Percentiles rank a stretch among this genome's conserved stretches.
phyloP scores from a whole-genome alignment of 768 basidiomycete genomes.

The Lactifluus pinguis region DNA sequence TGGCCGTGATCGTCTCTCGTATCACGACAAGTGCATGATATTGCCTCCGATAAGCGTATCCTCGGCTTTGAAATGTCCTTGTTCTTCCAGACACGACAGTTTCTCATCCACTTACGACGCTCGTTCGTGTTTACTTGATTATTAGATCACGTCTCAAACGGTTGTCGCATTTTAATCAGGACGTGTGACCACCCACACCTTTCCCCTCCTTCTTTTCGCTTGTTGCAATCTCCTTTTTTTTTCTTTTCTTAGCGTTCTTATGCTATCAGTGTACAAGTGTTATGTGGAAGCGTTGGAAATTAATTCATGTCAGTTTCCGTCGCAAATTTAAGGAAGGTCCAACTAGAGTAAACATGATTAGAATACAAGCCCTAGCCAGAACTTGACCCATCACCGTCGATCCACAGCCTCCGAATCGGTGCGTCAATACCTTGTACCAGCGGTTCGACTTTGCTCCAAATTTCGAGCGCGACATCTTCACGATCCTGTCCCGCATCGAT shows the following conservation, averaged over 20 bases:
- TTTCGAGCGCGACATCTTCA: slow-evolving; percentile 42
- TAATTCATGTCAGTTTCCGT: background rate
- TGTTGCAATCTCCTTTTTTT: slow-evolving; percentile 3
- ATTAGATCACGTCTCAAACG: slow-evolving; percentile 1
- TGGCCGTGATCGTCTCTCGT: slow-evolving; percentile 71
- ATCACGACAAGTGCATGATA: slow-evolving; percentile 41
- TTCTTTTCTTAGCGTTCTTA: slow-evolving; percentile 7
- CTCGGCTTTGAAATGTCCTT: background rate
- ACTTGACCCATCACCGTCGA: slow-evolving; percentile 4
- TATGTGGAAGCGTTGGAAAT: slow-evolving; percentile 5
- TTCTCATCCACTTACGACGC: slow-evolving; percentile 15
- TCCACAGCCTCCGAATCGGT: slow-evolving; percentile 48
- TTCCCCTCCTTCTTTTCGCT: background rate
- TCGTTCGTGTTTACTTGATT: slow-evolving; percentile 8
- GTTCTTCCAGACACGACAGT: background rate
- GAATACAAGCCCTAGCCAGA: too few species aligned
- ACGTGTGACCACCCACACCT: slow-evolving; percentile 3
- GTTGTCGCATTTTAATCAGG: slow-evolving; percentile 7
- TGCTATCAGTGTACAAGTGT: slow-evolving; percentile 17
- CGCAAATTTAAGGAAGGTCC: background rate
- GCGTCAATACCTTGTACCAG: slow-evolving; percentile 32
- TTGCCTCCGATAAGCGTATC: background rate
- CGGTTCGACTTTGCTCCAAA: slow-evolving; percentile 46
- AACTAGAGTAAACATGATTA: too few species aligned
- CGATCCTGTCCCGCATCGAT: slow-evolving; percentile 48